These are phyloP conservation scores for Arabidopsis suecica DNA, from an alignment of 345 rosid species.

Conservation along the genomic window DNA sequence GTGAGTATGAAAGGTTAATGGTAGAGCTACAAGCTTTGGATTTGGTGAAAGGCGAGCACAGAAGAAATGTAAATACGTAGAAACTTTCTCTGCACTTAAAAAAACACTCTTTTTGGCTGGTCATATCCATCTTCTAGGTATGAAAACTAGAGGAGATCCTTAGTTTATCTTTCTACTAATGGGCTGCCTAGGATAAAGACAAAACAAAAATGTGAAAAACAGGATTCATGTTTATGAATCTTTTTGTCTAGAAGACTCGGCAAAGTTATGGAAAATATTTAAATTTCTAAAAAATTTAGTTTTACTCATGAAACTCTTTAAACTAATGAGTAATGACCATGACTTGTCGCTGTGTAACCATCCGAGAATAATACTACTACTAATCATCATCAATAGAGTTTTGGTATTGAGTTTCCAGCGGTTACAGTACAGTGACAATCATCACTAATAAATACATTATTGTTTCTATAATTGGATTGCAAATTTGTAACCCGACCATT, in stretches of 20 bases:
- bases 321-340: background rate
- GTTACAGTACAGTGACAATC: background rate
- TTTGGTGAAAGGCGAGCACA: constrained; percentile 49
- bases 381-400: background rate
- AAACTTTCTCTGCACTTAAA: constrained; percentile 24
- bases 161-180: background rate
- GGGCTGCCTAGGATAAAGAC: background rate
- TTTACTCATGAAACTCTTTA: background rate
- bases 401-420: background rate
- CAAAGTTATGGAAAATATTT: background rate
- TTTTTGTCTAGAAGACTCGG: constrained; percentile 3
- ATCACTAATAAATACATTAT: background rate
- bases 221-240: constrained; percentile 28
- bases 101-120: background rate
- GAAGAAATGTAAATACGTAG: constrained; percentile 43
- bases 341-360: background rate
- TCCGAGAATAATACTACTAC: background rate
- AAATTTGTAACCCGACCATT: background rate
- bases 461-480: background rate
- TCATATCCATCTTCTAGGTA: constrained; percentile 18
- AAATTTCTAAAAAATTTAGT: background rate
- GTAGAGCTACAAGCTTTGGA: constrained; percentile 53
- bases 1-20: constrained; percentile 50
- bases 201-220: background rate
- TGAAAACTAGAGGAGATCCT: constrained; percentile 4